phyloP scores from a whole-genome alignment of 192 early-diverging fungal genomes.

The Chytriomyces sp. region DNA sequence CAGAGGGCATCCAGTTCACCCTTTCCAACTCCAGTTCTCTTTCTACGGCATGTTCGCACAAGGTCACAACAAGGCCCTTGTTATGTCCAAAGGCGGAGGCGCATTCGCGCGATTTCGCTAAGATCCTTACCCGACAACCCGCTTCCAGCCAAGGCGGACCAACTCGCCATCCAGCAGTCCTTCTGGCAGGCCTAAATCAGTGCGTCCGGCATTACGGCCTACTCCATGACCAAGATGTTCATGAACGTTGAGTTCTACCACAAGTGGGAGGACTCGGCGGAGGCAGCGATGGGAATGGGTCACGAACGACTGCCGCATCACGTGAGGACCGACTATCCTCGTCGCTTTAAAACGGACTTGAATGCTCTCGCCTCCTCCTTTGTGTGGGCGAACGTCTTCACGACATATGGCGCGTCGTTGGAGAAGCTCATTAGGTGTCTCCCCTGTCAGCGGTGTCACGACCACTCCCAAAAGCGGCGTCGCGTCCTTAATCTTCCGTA shows the following conservation, averaged over 20 bases:
- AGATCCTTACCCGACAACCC: not conserved
- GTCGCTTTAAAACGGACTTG: slow-evolving; percentile 21
- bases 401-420: too few species aligned
- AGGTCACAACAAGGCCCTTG: not conserved
- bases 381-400: too few species aligned
- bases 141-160: slow-evolving; percentile 5
- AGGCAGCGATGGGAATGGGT: not conserved
- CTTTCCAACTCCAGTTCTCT: not conserved
- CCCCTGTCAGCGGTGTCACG: too few species aligned
- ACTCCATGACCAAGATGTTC: slow-evolving; percentile 22
- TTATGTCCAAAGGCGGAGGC: slow-evolving; percentile 24
- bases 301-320: slow-evolving; percentile 24
- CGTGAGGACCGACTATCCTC: slow-evolving; percentile 12
- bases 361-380: not conserved
- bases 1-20: not conserved
- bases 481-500: too few species aligned
- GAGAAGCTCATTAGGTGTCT: too few species aligned
- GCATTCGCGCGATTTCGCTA: slow-evolving; percentile 17
- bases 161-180: slow-evolving; percentile 2
- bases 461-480: too few species aligned
- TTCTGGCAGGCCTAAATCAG: slow-evolving; percentile 27
- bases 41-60: slow-evolving; percentile 13
- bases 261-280: not conserved
- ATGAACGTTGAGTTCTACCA: slow-evolving; percentile 26
- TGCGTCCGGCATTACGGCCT: not conserved